A percentile compares a stretch with the other conserved stretches of the same genome.
Evolutionary conservation across 331 rosid genomes (phyloP).

Genomic region (Quercus lobata): DNA sequence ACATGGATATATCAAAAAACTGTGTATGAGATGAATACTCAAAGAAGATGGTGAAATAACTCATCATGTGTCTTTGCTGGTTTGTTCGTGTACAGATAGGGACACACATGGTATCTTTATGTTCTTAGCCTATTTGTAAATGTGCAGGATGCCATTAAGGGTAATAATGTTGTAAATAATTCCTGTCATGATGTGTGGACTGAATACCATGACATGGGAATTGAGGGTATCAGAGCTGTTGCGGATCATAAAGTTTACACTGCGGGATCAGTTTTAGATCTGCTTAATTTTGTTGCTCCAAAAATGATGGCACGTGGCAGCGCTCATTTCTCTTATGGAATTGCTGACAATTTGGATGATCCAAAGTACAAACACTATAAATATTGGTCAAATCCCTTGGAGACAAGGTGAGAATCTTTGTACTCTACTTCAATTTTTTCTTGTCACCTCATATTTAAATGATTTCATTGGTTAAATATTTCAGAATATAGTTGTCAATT

Average conservation of each 20-base stretch:
- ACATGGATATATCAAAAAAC: background rate
- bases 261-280: conserved; percentile 54
- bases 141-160: conserved; percentile 68
- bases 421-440: background rate
- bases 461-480: background rate
- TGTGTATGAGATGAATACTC: background rate
- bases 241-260: conserved; percentile 81
- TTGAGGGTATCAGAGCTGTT: conserved; percentile 80
- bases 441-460: conserved; percentile 9
- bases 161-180: conserved; percentile 52
- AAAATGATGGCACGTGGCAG: conserved; percentile 90
- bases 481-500: background rate
- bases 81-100: background rate
- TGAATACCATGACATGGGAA: conserved; percentile 93
- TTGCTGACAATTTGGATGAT: conserved; percentile 83
- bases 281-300: conserved; percentile 85
- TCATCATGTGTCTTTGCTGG: background rate
- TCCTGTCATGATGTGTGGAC: conserved; percentile 87
- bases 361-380: conserved; percentile 76
- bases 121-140: conserved; percentile 15
- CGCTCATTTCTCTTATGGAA: conserved; percentile 83
- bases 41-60: background rate
- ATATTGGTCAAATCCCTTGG: conserved; percentile 96
- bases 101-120: background rate
- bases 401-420: conserved; percentile 62